Base-by-base conservation (phyloP, 179 eudicot species). In the Dionaea muscipula region DNA sequence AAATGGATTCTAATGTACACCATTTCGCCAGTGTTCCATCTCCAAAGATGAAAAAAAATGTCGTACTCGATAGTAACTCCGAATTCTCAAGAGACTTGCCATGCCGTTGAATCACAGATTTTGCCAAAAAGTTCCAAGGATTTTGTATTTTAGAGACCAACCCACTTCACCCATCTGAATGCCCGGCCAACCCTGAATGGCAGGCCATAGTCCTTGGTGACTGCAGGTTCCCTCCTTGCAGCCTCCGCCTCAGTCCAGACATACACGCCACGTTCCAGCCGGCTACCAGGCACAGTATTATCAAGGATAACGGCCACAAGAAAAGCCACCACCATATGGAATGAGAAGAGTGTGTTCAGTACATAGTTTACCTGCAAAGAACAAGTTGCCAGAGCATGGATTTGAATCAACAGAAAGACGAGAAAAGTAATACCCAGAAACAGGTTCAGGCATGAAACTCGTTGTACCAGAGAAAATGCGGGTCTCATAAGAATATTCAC, bases 121-220 rank as follows among this genome's bases (percentile, higher is more conserved):
- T n/a, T 14, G 18, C 44, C 6, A 16, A 13, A 19, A 9, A 35
- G 26, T 50, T 33, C 13, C 21, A 40, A 31, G 8, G 35, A 11
- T 11, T 31, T 4, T 4, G 35, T 6, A 31, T 31, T 7, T 26
- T 24, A 12, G 33, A 86, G 81, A 23, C 97, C 95, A 35, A 90
- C 95, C 90, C 95, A 90, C 67, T 86, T 86, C 22, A 90, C 97
- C 97, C 97, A 90, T 77, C 86, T 75, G 79, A 86, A 90, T 54
- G 66, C 51, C 31, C 76, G 86, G 15, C 97, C 86, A 33, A 81
- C 85, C 67, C 86, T 76, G 22, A 83, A 90, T n/a, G 97, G 95
- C 53, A 90, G 61, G 59, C 71, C 90, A 9, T 90, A 90, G 75
- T 90, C 97, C 63, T 86, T 80, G 46, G 65, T 81, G 39, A 90